These are phyloP conservation scores for Thuja plicata DNA, from an alignment of 83 land plant species.

Conservation along the genomic window DNA sequence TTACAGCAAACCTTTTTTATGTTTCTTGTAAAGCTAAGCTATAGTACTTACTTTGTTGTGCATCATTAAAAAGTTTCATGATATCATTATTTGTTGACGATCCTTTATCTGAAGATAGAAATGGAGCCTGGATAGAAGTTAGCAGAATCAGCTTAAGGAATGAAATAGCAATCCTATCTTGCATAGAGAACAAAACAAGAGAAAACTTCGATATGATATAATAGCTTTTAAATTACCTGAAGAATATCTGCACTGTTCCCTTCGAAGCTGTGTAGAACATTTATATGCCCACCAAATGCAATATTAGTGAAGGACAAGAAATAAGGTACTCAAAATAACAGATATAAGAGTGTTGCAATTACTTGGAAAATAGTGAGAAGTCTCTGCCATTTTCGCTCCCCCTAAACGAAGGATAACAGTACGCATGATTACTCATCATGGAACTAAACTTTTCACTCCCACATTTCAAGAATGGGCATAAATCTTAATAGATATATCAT, in stretches of 20 bases:
- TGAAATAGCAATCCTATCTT: neutral
- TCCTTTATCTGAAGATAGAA: conserved; percentile 10
- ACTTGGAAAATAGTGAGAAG: neutral
- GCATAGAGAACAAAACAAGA: neutral
- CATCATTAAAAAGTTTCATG: conserved; percentile 38
- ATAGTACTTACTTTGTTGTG: conserved; percentile 34
- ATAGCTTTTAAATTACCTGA: conserved; percentile 1
- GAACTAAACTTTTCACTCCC: neutral
- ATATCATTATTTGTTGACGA: conserved; percentile 20
- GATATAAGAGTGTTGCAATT: neutral
- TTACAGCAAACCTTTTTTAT: neutral
- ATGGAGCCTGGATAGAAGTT: neutral
- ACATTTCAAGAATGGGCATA: neutral
- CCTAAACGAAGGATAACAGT: neutral
- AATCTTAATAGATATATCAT: neutral
- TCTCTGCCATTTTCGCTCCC: neutral
- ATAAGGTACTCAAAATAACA: neutral
- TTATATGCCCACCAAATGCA: neutral
- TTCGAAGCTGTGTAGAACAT: neutral
- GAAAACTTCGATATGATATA: neutral
- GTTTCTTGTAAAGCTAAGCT: neutral
- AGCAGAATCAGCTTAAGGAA: conserved; percentile 9
- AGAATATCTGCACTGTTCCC: conserved; percentile 13
- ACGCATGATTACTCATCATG: neutral
- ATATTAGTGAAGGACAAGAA: neutral